Conservation (phyloP, 2,329 filamentous ascomycete species). For the Alternaria incomplexa region DNA sequence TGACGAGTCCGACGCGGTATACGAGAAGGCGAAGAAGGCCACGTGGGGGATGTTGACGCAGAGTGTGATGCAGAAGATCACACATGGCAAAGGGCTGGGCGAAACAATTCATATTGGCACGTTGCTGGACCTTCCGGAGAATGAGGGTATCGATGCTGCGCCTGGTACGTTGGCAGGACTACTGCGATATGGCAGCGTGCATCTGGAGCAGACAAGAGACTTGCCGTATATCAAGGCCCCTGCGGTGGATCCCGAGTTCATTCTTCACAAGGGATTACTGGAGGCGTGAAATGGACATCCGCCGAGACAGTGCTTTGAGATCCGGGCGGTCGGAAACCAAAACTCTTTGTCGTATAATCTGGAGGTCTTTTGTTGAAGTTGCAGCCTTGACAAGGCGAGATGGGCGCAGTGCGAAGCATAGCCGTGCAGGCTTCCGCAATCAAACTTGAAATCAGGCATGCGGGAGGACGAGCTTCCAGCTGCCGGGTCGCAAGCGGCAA, state of each 20-base stretch:
- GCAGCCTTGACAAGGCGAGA: not conserved
- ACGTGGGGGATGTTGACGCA: slow-evolving; percentile 41
- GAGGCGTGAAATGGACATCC: slow-evolving; percentile 7
- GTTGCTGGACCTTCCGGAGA: slow-evolving; percentile 41
- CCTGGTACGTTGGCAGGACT: slow-evolving; percentile 47
- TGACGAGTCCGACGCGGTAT: slow-evolving; percentile 30
- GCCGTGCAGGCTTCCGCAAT: not conserved
- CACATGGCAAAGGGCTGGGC: slow-evolving; percentile 40
- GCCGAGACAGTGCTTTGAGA: not conserved
- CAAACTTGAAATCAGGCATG: not conserved
- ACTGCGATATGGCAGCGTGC: slow-evolving; percentile 44
- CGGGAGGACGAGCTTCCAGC: not conserved
- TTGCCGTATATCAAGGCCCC: slow-evolving; percentile 29
- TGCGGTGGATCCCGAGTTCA: slow-evolving; percentile 7
- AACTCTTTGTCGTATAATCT: not conserved
- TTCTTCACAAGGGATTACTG: slow-evolving; percentile 30
- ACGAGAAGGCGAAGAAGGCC: slow-evolving; percentile 35
- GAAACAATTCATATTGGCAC: slow-evolving; percentile 31
- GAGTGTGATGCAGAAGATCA: slow-evolving; percentile 47
- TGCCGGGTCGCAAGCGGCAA: not conserved
- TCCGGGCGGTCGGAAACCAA: not conserved
- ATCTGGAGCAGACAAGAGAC: slow-evolving; percentile 45
- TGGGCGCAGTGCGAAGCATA: not conserved
- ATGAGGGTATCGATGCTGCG: slow-evolving; percentile 38
- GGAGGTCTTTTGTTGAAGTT: not conserved